Evolutionary conservation across 2,329 filamentous ascomycete genomes (phyloP).

Genomic region (Shiraia sp.): DNA sequence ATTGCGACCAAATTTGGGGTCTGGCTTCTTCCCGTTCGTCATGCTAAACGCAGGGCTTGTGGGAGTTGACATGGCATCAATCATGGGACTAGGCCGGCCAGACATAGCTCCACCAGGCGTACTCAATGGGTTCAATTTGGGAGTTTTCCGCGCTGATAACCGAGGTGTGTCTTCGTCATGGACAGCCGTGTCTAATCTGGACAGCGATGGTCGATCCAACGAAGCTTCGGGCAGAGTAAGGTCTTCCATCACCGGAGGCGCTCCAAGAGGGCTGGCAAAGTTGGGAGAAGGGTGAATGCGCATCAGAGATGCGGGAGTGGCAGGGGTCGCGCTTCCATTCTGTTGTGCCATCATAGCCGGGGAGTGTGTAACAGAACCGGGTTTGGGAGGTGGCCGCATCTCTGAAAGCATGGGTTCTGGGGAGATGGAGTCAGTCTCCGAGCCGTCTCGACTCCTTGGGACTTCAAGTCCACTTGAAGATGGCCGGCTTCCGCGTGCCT

Average conservation of each 20-base stretch:
- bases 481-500: constrained; percentile 34
- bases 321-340: constrained; percentile 47
- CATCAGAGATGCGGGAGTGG: constrained; percentile 89
- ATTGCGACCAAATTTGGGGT: constrained; percentile 31
- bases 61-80: constrained; percentile 58
- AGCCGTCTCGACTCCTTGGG: constrained; percentile 42
- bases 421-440: constrained; percentile 54
- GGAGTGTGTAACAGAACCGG: constrained; percentile 67
- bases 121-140: constrained; percentile 63
- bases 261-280: constrained; percentile 27
- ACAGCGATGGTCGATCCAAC: constrained; percentile 53
- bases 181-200: constrained; percentile 56
- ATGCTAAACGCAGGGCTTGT: constrained; percentile 43
- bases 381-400: constrained; percentile 65
- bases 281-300: constrained; percentile 45
- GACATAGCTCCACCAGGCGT: constrained; percentile 45
- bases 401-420: constrained; percentile 53
- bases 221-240: constrained; percentile 73
- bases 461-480: constrained; percentile 28
- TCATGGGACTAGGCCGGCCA: constrained; percentile 53
- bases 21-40: constrained; percentile 33
- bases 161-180: constrained; percentile 60
- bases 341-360: constrained; percentile 63
- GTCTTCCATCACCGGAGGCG: constrained; percentile 57
- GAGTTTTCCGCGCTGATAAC: constrained; percentile 68